Evolutionary conservation across 2,329 filamentous ascomycete species (phyloP), one percentile per base, ranked within the genome.

Genomic region (Monilinia polystroma): DNA sequence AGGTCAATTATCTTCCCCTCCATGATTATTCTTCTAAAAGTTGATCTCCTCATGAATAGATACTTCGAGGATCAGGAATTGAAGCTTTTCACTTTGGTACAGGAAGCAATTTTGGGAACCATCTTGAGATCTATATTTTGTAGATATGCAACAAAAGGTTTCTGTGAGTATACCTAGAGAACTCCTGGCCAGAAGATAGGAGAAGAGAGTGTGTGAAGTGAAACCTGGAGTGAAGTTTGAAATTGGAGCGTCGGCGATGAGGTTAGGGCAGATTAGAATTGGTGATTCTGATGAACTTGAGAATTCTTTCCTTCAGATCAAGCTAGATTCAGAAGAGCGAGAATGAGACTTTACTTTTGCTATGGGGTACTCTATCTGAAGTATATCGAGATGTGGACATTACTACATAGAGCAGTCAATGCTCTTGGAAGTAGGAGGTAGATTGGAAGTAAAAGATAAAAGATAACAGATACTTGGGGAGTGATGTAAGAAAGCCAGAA

Each of bases 131-230:
- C 14, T 26, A 0, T 7, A 1, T 18, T 43, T 57, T 57, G 5
- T 23, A 57, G 54, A 57, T 41, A 18, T 56, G 54, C 54, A 41
- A 56, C 35, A 56, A 56, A 56, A 41, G 20, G 23, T 41, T 41
- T 55, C 16, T 11, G 18, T 3, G 10, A 10, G n/a, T n/a, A 5
- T 12, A 6, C 29, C n/a, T 38, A 29, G 10, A 32, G 18, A n/a
- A 12, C 6, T 38, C n/a, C 32, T 55, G 29, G 53, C 2, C 10
- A 12, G 29, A 6, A 14, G 18, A 20, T 11, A 23, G 41, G 54
- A 4, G 20, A 41, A 56, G 35, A 14, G 41, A 45, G 2, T 5
- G 18, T 56, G 11, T 56, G 12, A 16, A 41, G 54, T 41, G 54
- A 56, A 16, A 3, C 41, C 20, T 41, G 20, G 4, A 23, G 10